Base-by-base conservation (phyloP, 164 flowering plant genomes). In the Annona cherimola region DNA sequence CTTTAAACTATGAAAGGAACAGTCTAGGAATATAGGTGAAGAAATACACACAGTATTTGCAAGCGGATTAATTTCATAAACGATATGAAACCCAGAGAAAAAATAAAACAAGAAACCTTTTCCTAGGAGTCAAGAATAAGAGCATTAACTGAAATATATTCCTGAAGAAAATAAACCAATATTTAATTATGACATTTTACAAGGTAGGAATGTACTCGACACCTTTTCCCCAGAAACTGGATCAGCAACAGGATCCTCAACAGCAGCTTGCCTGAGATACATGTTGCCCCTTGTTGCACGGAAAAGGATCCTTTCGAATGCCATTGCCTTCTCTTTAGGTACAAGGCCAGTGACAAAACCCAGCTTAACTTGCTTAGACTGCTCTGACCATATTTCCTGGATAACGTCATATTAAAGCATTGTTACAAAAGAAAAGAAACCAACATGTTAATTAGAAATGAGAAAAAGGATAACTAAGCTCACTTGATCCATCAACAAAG, bases 271-370 rank as follows among this genome's bases (percentile, higher is more conserved):
- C 82, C 76, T 92, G 68, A 96, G 79, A 76, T 76, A 90, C 73
- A 96, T 82, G 79, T 96, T 96, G 57, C 99, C 99, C 84, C 99
- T 85, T 11, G 99, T 96, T 63, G 99, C 98, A 78, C 99, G 98
- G 81, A 93, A 96, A 44, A 96, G 59, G 63, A 93, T 93, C 84
- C 99, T 89, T 83, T 96, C 98, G 83, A 96, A 96, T 69, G 95
- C 87, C 92, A 93, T 84, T 14, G 92, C 82, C 80, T 93, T 96
- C 61, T 82, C 97, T 74, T 89, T 86, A 4, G 97, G 94, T 76
- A 96, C 94, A 75, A 96, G 95, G 44, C 99, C 99, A 70, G 87
- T 77, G 9, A 92, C 67, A 80, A 82, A 93, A 9, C 99, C 99
- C 82, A 96, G 79, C 74, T 93, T 92, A 63, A 96, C 87, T 81